Evolutionary conservation across 306 rosid genomes (phyloP), one percentile per base, ranked within the genome.

Genomic region (Biancaea sappan): DNA sequence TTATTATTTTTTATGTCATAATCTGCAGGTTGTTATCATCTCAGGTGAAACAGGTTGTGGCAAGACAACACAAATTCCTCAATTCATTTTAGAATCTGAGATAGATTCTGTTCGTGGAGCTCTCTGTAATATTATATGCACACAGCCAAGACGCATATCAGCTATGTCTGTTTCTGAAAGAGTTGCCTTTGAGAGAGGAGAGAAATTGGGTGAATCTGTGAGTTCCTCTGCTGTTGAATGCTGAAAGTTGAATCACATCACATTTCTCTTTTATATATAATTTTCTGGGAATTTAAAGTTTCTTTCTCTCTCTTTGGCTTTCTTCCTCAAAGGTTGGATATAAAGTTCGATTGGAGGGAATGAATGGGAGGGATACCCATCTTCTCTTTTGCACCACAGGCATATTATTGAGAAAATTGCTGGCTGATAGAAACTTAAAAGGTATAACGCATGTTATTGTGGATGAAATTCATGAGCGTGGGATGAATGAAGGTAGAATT

Each of bases 11-110:
- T 64, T 54, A 29, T 59, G 46, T 7, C 52, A 46, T 61, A 48
- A 74, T 77, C 34, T 81, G 77, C 83, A 92, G 98, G 97, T 95
- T 75, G 79, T 86, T 52, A 78, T 90, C 75, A 79, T 95, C 77
- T 95, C 99, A 21, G 99, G 99, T 41, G 87, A 95, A 90, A 95
- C 99, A 75, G 98, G 99, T 62, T 95, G 99, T 85, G 98, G 99
- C 61, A 95, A 95, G 88, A 95, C 99, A 69, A 95, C 99, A 11
- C 99, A 95, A 87, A 86, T 95, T 84, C 97, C 99, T 69, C 99
- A 95, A 72, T 90, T 90, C 83, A 88, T 95, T 88, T 83, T 95
- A 59, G 99, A 95, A 81, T 86, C 96, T 50, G 98, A 88, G 89
- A 79, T 86, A 76, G 96, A 90, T 68, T 86, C 93, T 60, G 78